phyloP scores from a whole-genome alignment of 768 basidiomycete species.

The Paxillus involutus region DNA sequence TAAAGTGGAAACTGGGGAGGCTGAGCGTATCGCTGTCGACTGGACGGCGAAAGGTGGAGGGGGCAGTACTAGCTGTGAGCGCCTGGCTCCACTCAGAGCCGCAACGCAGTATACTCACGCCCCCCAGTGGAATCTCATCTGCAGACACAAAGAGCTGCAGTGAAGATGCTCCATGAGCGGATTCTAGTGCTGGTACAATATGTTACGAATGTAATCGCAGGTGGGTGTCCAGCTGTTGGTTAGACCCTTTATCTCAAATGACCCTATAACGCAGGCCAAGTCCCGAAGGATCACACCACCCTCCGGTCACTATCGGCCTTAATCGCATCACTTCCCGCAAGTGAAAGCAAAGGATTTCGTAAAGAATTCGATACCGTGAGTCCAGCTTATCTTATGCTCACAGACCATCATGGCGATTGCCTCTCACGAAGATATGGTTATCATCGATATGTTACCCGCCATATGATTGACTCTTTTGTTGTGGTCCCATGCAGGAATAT shows the following conservation, averaged over 20 bases:
- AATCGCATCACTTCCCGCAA: constrained; percentile 85
- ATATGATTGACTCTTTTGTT: not conserved
- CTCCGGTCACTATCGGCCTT: constrained; percentile 85
- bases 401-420: not conserved
- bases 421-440: not conserved
- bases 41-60: constrained; percentile 88
- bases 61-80: constrained; percentile 77
- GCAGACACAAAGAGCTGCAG: constrained; percentile 89
- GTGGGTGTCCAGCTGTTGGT: constrained; percentile 38
- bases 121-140: constrained; percentile 83
- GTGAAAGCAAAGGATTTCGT: constrained; percentile 78
- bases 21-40: constrained; percentile 97
- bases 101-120: not conserved
- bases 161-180: constrained; percentile 95
- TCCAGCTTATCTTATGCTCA: constrained; percentile 1
- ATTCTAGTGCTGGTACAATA: constrained; percentile 87
- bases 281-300: constrained; percentile 74
- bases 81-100: not conserved
- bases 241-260: not conserved
- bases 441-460: not conserved
- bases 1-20: constrained; percentile 95
- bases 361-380: constrained; percentile 87
- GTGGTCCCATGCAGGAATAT: constrained; percentile 66
- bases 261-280: constrained; percentile 48
- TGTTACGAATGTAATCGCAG: constrained; percentile 71